Base-by-base conservation (phyloP, 306 rosid species). In the Hippophae gyantsensis region DNA sequence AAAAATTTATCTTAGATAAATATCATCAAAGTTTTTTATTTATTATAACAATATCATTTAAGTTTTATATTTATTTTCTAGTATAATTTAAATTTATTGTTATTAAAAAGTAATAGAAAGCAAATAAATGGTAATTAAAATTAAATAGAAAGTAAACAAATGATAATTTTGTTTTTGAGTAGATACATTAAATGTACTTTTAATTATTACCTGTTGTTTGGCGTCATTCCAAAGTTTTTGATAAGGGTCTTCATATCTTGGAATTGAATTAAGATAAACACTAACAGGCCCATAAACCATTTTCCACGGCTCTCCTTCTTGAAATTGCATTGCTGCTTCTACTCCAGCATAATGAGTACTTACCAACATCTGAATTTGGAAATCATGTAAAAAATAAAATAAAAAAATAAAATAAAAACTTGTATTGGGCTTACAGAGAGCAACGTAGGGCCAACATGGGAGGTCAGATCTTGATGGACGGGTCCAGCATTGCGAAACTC, bases 401-500 rank as follows among this genome's bases (percentile, higher is more conserved):
- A 47, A 47, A 47, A 6, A 13, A n/a, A n/a, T n/a, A n/a, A 18
- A 13, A 7, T 3, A 50, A n/a, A 50, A 50, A 2, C 5, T 52
- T 23, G 38, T 32, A 32, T 4, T 32, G 38, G 44, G 65, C 84
- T 65, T 69, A 84, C 90, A 0, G 72, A 58, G 49, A 84, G 90
- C 2, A 65, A 5, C 38, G 6, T 64, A 8, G 92, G 87, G 46
- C 92, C 87, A 10, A 64, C 79, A 57, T 84, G 92, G 63, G 85
- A 84, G 9, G 92, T 81, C 57, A 84, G 87, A 2, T 79, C 87
- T 74, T 84, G 92, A 62, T 81, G 79, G 26, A 45, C 2, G 23
- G 92, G 92, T 10, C 87, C 92, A 38, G n/a, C 61, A 7, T 62
- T 52, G 0, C 81, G 85, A 46, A 76, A 81, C 64, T 84, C 92